Percentiles rank a stretch among this genome's conserved stretches.
Evolutionary conservation across 75 land plant genomes (phyloP).

Genomic region (Ceratopteris richardii): DNA sequence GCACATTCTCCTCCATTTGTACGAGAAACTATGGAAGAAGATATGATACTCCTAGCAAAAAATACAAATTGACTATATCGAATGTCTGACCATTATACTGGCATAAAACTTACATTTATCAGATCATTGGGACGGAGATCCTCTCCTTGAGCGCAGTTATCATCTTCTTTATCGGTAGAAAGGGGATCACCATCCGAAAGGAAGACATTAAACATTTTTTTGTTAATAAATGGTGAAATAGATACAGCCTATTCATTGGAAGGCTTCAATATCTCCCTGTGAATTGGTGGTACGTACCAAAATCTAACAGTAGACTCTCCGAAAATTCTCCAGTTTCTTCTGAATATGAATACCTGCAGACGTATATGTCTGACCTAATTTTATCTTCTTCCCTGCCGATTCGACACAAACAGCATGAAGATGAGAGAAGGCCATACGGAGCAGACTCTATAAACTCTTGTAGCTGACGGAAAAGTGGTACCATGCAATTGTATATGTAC

Average conservation of each 20-base stretch:
- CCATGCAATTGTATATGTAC: background rate
- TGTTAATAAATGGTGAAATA: background rate
- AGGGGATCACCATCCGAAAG: too few species aligned
- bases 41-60: too few species aligned
- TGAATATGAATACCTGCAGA: slow-evolving; percentile 3
- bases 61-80: too few species aligned
- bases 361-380: background rate
- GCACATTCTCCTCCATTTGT: background rate
- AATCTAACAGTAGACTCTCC: background rate
- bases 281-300: background rate
- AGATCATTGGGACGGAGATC: too few species aligned
- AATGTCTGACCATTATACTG: too few species aligned
- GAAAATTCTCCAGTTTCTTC: slow-evolving; percentile 2
- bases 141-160: too few species aligned
- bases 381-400: background rate
- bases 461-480: background rate
- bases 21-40: background rate
- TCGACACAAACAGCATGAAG: background rate
- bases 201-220: background rate
- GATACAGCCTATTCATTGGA: background rate
- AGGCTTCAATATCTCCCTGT: background rate
- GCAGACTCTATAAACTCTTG: background rate
- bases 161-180: too few species aligned
- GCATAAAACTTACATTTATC: too few species aligned
- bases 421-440: background rate